Conservation (phyloP, 2,329 filamentous ascomycete genomes). For the Epichloe aotearoae region DNA sequence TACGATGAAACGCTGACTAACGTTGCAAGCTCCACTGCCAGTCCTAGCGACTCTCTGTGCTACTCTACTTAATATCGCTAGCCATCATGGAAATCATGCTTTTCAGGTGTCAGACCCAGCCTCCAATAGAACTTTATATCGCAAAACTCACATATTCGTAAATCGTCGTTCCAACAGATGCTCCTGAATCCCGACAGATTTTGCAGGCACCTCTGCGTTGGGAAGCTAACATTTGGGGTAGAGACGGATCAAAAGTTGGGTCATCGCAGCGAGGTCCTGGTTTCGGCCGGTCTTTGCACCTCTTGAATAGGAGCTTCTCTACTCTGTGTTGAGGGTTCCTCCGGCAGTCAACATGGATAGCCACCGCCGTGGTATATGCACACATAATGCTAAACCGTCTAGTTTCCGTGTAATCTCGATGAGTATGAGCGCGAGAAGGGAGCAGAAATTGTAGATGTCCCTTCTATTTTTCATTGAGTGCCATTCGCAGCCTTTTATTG, state of each 20-base stretch:
- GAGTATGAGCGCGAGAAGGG: too few relatives aligned
- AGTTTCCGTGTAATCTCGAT: too few relatives aligned
- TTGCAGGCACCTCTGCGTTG: conserved; percentile 1
- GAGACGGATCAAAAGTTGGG: not conserved
- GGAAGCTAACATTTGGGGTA: not conserved
- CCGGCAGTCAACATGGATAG: not conserved
- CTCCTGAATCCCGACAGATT: conserved; percentile 1
- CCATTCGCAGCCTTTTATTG: too few relatives aligned
- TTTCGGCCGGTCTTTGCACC: not conserved
- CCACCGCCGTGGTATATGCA: conserved; percentile 1
- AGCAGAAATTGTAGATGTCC: too few relatives aligned
- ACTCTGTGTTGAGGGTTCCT: conserved; percentile 1
- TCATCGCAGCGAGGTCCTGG: conserved; percentile 1
- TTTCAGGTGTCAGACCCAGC: not conserved
- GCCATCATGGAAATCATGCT: not conserved
- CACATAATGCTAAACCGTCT: not conserved
- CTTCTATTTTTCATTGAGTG: too few relatives aligned
- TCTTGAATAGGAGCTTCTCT: conserved; percentile 1
- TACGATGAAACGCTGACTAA: too few relatives aligned
- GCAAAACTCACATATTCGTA: conserved; percentile 1
- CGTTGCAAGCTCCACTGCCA: too few relatives aligned
- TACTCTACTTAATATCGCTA: not conserved
- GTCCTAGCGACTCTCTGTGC: not conserved
- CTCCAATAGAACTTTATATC: not conserved
- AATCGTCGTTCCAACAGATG: conserved; percentile 1